Evolutionary conservation across 139 green algal genomes (phyloP), one percentile per base, ranked within the genome.

Genomic region (Chlamydomonas sp.): DNA sequence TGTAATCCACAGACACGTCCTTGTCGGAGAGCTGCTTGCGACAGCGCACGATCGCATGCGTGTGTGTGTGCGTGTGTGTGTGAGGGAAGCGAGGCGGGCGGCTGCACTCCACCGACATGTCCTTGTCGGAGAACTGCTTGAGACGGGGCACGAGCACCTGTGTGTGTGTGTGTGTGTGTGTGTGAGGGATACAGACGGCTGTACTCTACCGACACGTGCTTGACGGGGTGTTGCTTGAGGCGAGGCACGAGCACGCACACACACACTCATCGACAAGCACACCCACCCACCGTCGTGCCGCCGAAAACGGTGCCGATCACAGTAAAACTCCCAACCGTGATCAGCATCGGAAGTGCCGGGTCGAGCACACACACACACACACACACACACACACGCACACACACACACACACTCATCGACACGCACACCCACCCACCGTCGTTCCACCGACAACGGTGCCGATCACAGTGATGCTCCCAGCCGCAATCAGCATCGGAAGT

Each of bases 11-110:
- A 1, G 47, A 74, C 38, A 93, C 60, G 22, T 63, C 34, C 31
- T 47, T 65, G 35, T 72, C 74, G 0, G 86, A 87, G 69, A 93
- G 83, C 81, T 95, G 80, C 80, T 92, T 94, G 34, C 96, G 79
- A 34, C 69, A 71, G 22, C 91, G 90, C 66, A 96, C 62, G 37
- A 96, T 34, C 50, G 92, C 34, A 1, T n/a, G n/a, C n/a, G n/a
- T n/a, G n/a, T n/a, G n/a, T n/a, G n/a, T n/a, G n/a, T n/a, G n/a
- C n/a, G n/a, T n/a, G n/a, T n/a, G n/a, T n/a, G n/a, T n/a, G n/a
- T n/a, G n/a, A n/a, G n/a, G n/a, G n/a, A n/a, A n/a, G n/a, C n/a
- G n/a, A n/a, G n/a, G n/a, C n/a, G n/a, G 90, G 68, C 87, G 77
- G 6, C 86, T 76, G 13, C 70, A 81, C 65, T 77, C 72, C 35